These are phyloP conservation scores for Prunus kanzakura DNA, from an alignment of 306 rosid species.

Conservation along the genomic window DNA sequence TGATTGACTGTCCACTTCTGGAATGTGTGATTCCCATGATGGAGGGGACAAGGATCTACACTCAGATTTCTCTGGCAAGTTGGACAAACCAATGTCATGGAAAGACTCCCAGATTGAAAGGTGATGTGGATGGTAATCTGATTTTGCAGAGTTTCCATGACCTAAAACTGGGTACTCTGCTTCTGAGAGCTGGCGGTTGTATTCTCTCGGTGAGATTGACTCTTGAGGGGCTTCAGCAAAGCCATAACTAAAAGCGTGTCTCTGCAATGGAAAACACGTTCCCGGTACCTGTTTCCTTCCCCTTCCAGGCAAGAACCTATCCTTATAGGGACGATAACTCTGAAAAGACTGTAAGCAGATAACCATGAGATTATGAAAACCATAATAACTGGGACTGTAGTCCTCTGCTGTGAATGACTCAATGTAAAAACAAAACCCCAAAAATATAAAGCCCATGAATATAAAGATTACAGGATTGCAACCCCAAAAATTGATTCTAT, in stretches of 20 bases:
- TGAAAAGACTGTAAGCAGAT: constrained; percentile 41
- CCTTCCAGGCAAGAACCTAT: constrained; percentile 41
- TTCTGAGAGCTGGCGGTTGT: constrained; percentile 41
- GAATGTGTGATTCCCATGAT: constrained; percentile 35
- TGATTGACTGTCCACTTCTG: constrained; percentile 32
- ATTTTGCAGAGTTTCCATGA: constrained; percentile 33
- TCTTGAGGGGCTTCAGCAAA: constrained; percentile 36
- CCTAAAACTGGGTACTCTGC: constrained; percentile 52
- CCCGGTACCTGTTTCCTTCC: constrained; percentile 49
- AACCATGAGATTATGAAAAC: constrained; percentile 22
- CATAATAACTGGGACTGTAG: neutral
- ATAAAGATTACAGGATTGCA: neutral
- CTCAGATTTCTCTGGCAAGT: constrained; percentile 44
- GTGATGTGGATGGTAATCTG: constrained; percentile 44
- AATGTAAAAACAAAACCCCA: constrained; percentile 4
- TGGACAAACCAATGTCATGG: constrained; percentile 37
- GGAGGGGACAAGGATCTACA: constrained; percentile 42
- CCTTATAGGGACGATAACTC: constrained; percentile 46
- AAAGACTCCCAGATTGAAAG: constrained; percentile 37
- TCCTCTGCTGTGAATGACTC: constrained; percentile 5
- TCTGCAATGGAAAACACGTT: constrained; percentile 41
- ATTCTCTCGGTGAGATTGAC: constrained; percentile 32
- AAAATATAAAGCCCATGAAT: neutral
- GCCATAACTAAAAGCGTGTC: constrained; percentile 36
- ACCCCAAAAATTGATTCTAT: neutral